Evolutionary conservation across 768 basidiomycete genomes (phyloP), one percentile per base, ranked within the genome.

Genomic region (Paxillus rubicundulus): DNA sequence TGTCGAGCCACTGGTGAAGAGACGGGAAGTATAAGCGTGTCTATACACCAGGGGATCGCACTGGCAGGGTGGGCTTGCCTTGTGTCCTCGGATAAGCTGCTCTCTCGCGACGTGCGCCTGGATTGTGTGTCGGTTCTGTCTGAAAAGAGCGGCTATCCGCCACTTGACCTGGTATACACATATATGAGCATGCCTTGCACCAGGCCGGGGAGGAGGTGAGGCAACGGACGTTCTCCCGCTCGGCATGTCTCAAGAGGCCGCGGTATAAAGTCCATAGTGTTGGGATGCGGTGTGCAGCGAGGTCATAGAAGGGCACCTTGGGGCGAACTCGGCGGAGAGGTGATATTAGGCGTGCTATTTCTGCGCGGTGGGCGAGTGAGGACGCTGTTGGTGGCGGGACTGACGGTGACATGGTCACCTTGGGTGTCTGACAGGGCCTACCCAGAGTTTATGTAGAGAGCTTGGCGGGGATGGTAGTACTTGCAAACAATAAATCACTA

Each of bases 241-340:
- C 79, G 6, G 87, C 76, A 37, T 76, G 61, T 27, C 76, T 71
- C 44, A 89, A 68, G 13, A 95, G 74, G 4, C 82, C 81, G 18
- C 90, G 78, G 66, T 93, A 95, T 5, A 94, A 71, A 0, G 75
- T 68, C 87, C 89, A 90, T 59, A 87, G 66, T 0, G 89, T 92
- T 3, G 92, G 91, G 24, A 85, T 69, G 18, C 85, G 80, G 65
- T 95, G 92, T 0, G 84, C 85, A 0, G 77, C 73, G 24, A 92
- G 82, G 45, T 79, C 65, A 61, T 77, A 91, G 60, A 92, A 89
- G 3, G 87, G 83, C 3, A 80, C 75, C 18, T 77, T 74, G 9
- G 87, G 82, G 10, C 82, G 76, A 5, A 82, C 72, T 28, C 85
- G 82, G 30, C 79, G 77, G 1, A 89, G 67, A 39, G 81, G 73